Conservation (phyloP, 2,329 filamentous ascomycete genomes). For the Dendryphion nanum region DNA sequence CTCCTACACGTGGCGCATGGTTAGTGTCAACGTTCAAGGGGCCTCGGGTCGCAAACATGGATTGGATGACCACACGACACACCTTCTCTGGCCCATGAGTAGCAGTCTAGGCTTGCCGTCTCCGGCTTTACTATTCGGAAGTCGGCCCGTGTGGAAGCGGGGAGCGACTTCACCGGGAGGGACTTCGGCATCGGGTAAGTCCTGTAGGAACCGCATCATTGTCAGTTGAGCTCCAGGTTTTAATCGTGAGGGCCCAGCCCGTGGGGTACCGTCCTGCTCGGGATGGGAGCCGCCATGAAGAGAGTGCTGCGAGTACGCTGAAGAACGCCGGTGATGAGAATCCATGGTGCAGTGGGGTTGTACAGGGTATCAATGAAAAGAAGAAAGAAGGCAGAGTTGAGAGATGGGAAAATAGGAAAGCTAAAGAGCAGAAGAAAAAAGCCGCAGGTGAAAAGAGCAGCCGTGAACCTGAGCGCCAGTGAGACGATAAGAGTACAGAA, state of each 20-base stretch:
- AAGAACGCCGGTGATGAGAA: slow-evolving; percentile 22
- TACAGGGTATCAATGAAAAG: slow-evolving; percentile 28
- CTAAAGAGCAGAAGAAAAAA: too few species aligned
- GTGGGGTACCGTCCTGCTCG: slow-evolving; percentile 13
- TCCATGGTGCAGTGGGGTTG: slow-evolving; percentile 31
- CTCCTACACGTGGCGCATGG: slow-evolving; percentile 59
- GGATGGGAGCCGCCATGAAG: slow-evolving; percentile 11
- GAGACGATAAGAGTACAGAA: too few species aligned
- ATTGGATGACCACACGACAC: slow-evolving; percentile 34
- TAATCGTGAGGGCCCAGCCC: slow-evolving; percentile 30
- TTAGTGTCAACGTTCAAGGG: slow-evolving; percentile 10
- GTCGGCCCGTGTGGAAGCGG: slow-evolving; percentile 43
- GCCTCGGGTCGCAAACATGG: neutral
- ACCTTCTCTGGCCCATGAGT: slow-evolving; percentile 95
- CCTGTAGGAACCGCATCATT: slow-evolving; percentile 44
- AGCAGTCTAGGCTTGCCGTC: slow-evolving; percentile 78
- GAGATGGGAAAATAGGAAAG: neutral
- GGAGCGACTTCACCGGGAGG: slow-evolving; percentile 38
- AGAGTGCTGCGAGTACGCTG: slow-evolving; percentile 17
- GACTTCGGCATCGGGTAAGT: slow-evolving; percentile 41
- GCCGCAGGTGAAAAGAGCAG: too few species aligned
- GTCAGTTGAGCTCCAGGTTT: slow-evolving; percentile 42
- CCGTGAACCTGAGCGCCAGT: too few species aligned
- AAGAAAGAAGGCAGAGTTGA: neutral
- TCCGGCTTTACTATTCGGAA: slow-evolving; percentile 50